Percentiles rank a stretch among this genome's conserved stretches.
Conservation (phyloP, 371 early-diverging fungal genomes). For the Mucor plumbeus region DNA sequence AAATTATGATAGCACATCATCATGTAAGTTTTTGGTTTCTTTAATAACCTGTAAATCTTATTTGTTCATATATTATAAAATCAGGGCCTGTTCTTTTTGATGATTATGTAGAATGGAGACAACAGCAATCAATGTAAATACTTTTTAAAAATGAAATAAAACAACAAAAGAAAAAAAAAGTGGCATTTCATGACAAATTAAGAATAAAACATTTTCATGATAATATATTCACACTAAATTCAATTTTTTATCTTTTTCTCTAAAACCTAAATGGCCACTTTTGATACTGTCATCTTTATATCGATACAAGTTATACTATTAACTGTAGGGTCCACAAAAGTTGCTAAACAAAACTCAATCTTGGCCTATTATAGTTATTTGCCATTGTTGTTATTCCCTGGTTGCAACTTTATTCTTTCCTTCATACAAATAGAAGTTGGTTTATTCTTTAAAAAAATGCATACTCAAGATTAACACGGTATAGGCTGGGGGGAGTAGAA, state of each 20-base stretch:
- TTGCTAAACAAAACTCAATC: conserved; percentile 58
- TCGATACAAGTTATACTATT: conserved; percentile 16
- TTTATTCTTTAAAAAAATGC: neutral
- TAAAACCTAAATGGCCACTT: conserved; percentile 4
- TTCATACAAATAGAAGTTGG: conserved; percentile 48
- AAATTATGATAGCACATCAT: conserved; percentile 43
- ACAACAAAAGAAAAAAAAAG: neutral
- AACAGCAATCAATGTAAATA: conserved; percentile 17
- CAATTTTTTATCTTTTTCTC: neutral
- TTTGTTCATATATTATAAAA: neutral
- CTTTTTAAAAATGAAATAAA: neutral
- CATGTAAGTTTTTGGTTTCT: conserved; percentile 34
- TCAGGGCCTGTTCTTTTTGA: conserved; percentile 54
- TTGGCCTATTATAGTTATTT: conserved; percentile 66
- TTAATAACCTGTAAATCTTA: neutral
- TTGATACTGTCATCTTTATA: conserved; percentile 16
- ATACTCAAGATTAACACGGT: neutral
- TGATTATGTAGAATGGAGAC: conserved; percentile 49
- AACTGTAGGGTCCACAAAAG: conserved; percentile 19
- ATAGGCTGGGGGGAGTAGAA: conserved; percentile 39
- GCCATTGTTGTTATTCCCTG: conserved; percentile 79
- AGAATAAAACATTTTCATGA: neutral
- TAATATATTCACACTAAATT: neutral
- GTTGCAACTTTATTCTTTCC: conserved; percentile 73
- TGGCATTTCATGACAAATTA: neutral